Base-by-base conservation (phyloP, 805 yeast species). In the Schwanniomyces vanrijiae region DNA sequence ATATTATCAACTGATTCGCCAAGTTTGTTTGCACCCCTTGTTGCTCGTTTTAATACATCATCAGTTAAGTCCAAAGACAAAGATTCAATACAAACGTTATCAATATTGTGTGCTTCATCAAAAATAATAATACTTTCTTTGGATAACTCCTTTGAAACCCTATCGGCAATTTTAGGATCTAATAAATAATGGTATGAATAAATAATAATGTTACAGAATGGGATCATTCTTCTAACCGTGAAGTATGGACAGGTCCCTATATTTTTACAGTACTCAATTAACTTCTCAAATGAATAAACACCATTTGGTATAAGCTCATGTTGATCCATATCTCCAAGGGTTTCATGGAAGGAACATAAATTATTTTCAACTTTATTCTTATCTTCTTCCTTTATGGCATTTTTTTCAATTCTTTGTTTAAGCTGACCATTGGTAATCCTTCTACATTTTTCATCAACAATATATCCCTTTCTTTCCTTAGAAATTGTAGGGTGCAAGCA, bases 31-130 rank as follows among this genome's bases (percentile, higher is more conserved):
- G 96, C 96, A 54, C 98, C 98, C 54, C 84, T 78, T 1, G 96
- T 78, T 0, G 99, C 99, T 54, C 83, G 76, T 58, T 90, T 85
- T 50, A 94, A 68, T 7, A 90, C 82, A 55, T 92, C 97, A 56
- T 90, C 96, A 0, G 97, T 94, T 53, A 94, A 71, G 62, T 94
- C 98, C 42, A 94, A 77, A 5, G 97, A 89, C 37, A 94, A 68
- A 0, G 98, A 88, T 66, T 94, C 99, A 48, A 94, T 94, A 72
- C 99, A 94, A 47, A 94, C 99, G 75, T 94, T 94, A 76, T 94
- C 99, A 47, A 94, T 94, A 69, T 94, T 94, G 66, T 94, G 99
- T 41, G 99, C 99, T 71, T 94, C 99, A 70, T 94, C 99, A 62
- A 94, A 94, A 34, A 94, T 95, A 51, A 94, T 87, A 49, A 94